phyloP scores from a whole-genome alignment of 192 early-diverging fungal genomes.

The Chytriomyces sp. region DNA sequence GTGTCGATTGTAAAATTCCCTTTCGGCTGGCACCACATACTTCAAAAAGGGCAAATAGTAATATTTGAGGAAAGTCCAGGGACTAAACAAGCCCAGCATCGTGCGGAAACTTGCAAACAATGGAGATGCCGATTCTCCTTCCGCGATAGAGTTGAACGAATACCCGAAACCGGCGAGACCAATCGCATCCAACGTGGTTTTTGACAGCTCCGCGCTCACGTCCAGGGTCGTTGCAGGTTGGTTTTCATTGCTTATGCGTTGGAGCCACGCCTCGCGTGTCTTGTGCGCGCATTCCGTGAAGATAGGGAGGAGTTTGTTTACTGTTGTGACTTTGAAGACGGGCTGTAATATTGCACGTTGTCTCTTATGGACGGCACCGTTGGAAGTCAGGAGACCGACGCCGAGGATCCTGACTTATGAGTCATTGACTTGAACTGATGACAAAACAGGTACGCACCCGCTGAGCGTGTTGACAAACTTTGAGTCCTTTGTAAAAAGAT shows the following conservation, averaged over 20 bases:
- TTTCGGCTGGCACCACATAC: neutral
- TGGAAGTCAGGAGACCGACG: neutral
- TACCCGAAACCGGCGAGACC: constrained; percentile 23
- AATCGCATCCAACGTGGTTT: constrained; percentile 27
- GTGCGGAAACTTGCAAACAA: neutral
- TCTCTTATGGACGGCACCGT: constrained; percentile 11
- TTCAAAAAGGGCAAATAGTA: constrained; percentile 2
- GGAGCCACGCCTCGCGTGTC: neutral
- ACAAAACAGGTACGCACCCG: neutral
- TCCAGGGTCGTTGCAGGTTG: neutral
- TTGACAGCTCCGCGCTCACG: constrained; percentile 16
- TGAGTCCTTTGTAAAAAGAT: neutral
- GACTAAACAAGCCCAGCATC: neutral
- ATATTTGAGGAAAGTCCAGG: neutral
- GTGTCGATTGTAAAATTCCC: neutral
- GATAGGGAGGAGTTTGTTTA: constrained; percentile 5
- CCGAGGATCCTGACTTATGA: constrained; percentile 7
- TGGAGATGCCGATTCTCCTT: neutral
- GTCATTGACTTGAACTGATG: neutral
- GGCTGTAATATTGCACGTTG: constrained; percentile 23
- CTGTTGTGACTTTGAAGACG: constrained; percentile 1
- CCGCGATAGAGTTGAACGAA: constrained; percentile 1
- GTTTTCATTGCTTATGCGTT: neutral
- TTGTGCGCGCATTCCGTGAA: constrained; percentile 1
- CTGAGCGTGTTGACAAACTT: neutral